Evolutionary conservation across 1,284 basidiomycete genomes (phyloP), one percentile per base, ranked within the genome.

Genomic region (Vanrija humicola): DNA sequence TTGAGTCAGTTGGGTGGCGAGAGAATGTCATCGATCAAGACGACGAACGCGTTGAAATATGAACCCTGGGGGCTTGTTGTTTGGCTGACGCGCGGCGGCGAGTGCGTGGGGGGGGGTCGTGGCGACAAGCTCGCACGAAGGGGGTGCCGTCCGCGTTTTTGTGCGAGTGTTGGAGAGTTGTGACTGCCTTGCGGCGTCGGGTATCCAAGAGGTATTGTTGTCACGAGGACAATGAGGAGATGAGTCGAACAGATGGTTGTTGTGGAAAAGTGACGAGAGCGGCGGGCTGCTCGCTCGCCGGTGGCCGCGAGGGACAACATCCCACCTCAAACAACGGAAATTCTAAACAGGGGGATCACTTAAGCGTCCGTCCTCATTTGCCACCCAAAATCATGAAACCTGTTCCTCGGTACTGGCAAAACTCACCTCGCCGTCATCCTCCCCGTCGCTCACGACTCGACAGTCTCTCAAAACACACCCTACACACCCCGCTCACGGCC

Each of bases 301-400:
- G 21, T 23, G 28, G 28, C 28, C 28, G 10, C 28, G 21, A 2
- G 10, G 28, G 28, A 28, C 7, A 28, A 10, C 28, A 7, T 1
- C 28, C 28, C 3, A 7, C 28, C 28, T 28, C 28, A 21, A 48
- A 34, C 21, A 34, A 16, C 25, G 38, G 21, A 40, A 48, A 26
- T n/a, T 40, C 25, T 43, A 43, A 50, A 50, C 23, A 28, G 48
- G 48, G n/a, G 48, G 48, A 23, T 18, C 16, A 15, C 12, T 10
- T 40, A 50, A 43, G 40, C 26, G 48, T 15, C 48, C 26, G 26
- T 7, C 25, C 25, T 38, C 21, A 23, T 18, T 50, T 43, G 48
- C 48, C 48, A 50, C 48, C 48, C 48, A 42, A 50, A 50, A 50
- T 42, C 39, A 42, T 43, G 39, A 23, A 50, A 49, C 26, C 39